Evolutionary conservation across 2,329 filamentous ascomycete genomes (phyloP).

Genomic region (Knufia petricola): DNA sequence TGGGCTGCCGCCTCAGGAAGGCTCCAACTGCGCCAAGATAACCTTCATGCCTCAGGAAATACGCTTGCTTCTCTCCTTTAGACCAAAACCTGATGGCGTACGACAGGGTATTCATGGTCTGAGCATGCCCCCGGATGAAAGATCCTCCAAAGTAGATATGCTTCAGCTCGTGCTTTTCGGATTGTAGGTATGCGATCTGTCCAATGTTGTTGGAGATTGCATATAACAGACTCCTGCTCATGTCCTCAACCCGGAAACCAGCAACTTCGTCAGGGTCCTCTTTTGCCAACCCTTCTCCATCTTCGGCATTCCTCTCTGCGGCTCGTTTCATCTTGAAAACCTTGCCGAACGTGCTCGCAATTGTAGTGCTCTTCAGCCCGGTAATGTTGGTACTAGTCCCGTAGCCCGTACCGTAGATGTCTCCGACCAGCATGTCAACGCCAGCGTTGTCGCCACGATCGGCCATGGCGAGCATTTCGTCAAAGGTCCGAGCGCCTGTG

Average conservation of each 20-base stretch:
- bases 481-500: conserved; percentile 89
- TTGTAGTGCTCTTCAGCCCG: conserved; percentile 87
- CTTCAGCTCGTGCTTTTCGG: conserved; percentile 80
- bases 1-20: conserved; percentile 81
- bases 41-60: conserved; percentile 90
- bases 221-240: conserved; percentile 83
- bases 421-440: conserved; percentile 93
- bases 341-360: conserved; percentile 93
- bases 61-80: conserved; percentile 85
- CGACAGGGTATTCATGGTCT: conserved; percentile 94
- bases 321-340: conserved; percentile 87
- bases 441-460: conserved; percentile 83
- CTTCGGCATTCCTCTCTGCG: conserved; percentile 69
- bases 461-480: conserved; percentile 90
- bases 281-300: conserved; percentile 51
- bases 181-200: conserved; percentile 95
- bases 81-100: conserved; percentile 99
- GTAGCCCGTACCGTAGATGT: conserved; percentile 95
- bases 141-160: conserved; percentile 97
- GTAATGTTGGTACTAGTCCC: conserved; percentile 58
- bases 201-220: conserved; percentile 56
- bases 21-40: conserved; percentile 91
- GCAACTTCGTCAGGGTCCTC: conserved; percentile 24
- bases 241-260: conserved; percentile 69
- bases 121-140: conserved; percentile 89